Conservation (phyloP, 2,329 filamentous ascomycete species). For the Nemania serpens region DNA sequence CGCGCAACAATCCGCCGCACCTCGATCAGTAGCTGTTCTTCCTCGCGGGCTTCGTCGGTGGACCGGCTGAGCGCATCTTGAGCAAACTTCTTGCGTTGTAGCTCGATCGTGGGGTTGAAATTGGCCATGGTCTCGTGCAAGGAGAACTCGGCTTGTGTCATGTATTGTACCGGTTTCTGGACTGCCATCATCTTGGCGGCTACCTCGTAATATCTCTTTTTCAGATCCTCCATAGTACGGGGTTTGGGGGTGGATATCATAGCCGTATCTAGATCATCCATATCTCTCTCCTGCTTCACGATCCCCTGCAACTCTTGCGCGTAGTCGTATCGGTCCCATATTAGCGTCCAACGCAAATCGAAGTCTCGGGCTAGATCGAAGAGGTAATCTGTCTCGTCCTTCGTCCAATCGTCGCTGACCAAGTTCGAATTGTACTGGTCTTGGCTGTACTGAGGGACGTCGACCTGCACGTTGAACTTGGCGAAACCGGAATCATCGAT, state of each 20-base stretch:
- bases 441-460: slow-evolving; percentile 80
- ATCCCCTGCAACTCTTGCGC: slow-evolving; percentile 47
- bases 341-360: slow-evolving; percentile 87
- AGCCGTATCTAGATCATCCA: slow-evolving; percentile 53
- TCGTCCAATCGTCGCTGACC: slow-evolving; percentile 79
- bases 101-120: slow-evolving; percentile 82
- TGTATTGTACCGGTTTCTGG: slow-evolving; percentile 79
- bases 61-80: slow-evolving; percentile 77
- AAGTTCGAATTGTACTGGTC: slow-evolving; percentile 82
- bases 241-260: slow-evolving; percentile 57
- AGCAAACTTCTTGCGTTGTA: slow-evolving; percentile 81
- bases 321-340: slow-evolving; percentile 92
- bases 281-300: slow-evolving; percentile 46
- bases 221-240: slow-evolving; percentile 86
- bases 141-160: slow-evolving; percentile 84
- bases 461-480: slow-evolving; percentile 84
- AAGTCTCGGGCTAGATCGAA: slow-evolving; percentile 75
- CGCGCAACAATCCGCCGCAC: slow-evolving; percentile 89
- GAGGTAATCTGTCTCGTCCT: slow-evolving; percentile 92
- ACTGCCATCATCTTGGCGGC: slow-evolving; percentile 81
- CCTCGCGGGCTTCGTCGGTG: slow-evolving; percentile 87
- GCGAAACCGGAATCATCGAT: slow-evolving; percentile 71
- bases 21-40: slow-evolving; percentile 86
- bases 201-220: slow-evolving; percentile 87
- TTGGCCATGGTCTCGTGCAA: slow-evolving; percentile 84